Percentiles rank a stretch among this genome's conserved stretches.
Conservation (phyloP, 805 yeast species). For the Pichia rugopelliculosa region DNA sequence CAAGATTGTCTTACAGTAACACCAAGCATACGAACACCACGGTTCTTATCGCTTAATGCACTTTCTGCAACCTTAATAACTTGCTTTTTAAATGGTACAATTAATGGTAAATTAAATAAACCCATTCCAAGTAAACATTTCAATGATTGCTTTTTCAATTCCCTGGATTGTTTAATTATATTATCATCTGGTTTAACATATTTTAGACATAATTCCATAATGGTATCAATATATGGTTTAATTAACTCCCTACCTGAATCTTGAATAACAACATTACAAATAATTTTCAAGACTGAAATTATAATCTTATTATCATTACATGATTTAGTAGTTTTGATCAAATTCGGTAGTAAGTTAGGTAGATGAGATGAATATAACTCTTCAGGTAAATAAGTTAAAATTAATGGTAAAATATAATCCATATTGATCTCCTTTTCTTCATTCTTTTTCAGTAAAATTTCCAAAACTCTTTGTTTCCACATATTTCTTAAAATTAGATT, state of each 20-base stretch:
- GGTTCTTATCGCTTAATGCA: constrained; percentile 64
- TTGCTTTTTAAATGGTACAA: constrained; percentile 44
- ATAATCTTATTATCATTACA: constrained; percentile 6
- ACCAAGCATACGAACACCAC: constrained; percentile 69
- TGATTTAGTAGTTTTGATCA: constrained; percentile 6
- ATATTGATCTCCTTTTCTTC: constrained; percentile 32
- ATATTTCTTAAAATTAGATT: constrained; percentile 57
- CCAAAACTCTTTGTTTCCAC: constrained; percentile 77
- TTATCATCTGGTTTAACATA: not conserved
- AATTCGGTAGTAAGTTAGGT: constrained; percentile 5
- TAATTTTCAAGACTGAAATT: constrained; percentile 5
- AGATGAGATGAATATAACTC: constrained; percentile 10
- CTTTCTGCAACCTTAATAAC: constrained; percentile 41
- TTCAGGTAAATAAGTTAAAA: constrained; percentile 49
- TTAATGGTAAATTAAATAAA: constrained; percentile 34
- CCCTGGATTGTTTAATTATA: not conserved
- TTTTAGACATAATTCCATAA: constrained; percentile 1
- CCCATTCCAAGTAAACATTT: constrained; percentile 43
- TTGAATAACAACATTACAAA: constrained; percentile 6
- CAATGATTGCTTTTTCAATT: constrained; percentile 31
- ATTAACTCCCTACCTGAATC: constrained; percentile 1
- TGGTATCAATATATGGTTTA: constrained; percentile 11
- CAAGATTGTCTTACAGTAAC: constrained; percentile 74
- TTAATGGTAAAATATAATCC: constrained; percentile 53
- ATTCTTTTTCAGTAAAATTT: constrained; percentile 42